Evolutionary conservation across 148 eudicot species (phyloP).

Genomic region (Spergularia bocconei): DNA sequence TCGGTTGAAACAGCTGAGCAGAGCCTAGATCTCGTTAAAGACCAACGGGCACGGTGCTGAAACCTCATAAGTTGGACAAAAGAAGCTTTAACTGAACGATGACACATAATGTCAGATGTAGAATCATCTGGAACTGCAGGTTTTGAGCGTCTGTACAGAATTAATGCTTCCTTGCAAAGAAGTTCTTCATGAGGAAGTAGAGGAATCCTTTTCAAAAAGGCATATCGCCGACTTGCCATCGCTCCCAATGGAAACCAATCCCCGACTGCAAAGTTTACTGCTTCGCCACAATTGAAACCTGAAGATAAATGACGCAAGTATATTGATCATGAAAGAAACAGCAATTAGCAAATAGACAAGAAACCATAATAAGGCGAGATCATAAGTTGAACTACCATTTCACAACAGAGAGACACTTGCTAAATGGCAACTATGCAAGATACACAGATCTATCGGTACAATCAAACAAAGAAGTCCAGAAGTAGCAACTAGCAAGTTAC

Average conservation of each 20-base stretch:
- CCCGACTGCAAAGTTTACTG: constrained; percentile 93
- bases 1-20: constrained; percentile 43
- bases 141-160: constrained; percentile 44
- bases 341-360: not conserved
- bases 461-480: not conserved
- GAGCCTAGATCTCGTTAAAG: constrained; percentile 44
- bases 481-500: not conserved
- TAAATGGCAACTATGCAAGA: not conserved
- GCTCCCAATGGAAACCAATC: constrained; percentile 96
- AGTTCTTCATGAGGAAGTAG: constrained; percentile 95
- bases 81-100: constrained; percentile 50
- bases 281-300: constrained; percentile 99
- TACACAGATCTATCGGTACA: not conserved
- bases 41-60: constrained; percentile 91
- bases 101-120: constrained; percentile 42
- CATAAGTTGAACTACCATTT: not conserved
- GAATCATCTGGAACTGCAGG: constrained; percentile 39
- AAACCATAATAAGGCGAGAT: not conserved
- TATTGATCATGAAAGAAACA: constrained; percentile 2
- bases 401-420: constrained; percentile 1
- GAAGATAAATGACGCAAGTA: constrained; percentile 10
- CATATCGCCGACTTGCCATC: constrained; percentile 84
- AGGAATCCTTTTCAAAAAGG: constrained; percentile 84
- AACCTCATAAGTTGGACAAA: constrained; percentile 76
- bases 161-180: constrained; percentile 95